Conservation (phyloP, 2,329 filamentous ascomycete genomes). For the Alternaria burnsii region DNA sequence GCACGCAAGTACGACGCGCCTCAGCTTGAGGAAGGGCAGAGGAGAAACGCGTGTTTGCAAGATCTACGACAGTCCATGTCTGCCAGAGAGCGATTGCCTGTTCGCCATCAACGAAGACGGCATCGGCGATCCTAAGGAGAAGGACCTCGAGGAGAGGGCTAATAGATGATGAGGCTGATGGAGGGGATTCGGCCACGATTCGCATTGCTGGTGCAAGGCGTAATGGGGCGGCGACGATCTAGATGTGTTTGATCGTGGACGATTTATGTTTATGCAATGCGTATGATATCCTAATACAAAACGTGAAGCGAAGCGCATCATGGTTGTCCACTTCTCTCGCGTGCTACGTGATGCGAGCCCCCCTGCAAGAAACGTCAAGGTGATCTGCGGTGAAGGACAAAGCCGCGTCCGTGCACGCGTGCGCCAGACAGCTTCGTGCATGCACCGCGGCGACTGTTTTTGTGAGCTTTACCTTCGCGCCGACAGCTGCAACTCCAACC, state of each 20-base stretch:
- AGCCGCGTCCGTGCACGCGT: constrained; percentile 32
- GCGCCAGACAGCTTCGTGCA: constrained; percentile 29
- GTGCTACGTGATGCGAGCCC: neutral
- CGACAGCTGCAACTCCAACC: constrained; percentile 24
- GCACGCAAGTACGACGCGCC: constrained; percentile 91
- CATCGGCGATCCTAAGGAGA: constrained; percentile 93
- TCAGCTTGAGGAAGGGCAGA: constrained; percentile 94
- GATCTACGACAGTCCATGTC: constrained; percentile 97
- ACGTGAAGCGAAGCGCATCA: neutral
- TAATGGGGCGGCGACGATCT: constrained; percentile 8
- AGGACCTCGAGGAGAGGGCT: constrained; percentile 81
- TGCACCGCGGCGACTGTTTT: constrained; percentile 46
- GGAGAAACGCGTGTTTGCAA: constrained; percentile 97
- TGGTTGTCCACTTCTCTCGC: neutral
- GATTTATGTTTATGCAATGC: constrained; percentile 7
- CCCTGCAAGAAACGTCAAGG: neutral
- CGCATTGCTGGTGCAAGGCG: neutral
- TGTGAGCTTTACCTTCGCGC: constrained; percentile 36
- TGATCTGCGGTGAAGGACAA: neutral
- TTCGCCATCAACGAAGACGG: constrained; percentile 98
- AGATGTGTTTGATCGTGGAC: constrained; percentile 11
- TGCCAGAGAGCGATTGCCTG: constrained; percentile 94
- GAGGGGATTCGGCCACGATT: neutral
- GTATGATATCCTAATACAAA: constrained; percentile 8
- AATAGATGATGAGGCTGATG: constrained; percentile 23